Conservation (phyloP, 345 rosid genomes). For the Viola odorata region DNA sequence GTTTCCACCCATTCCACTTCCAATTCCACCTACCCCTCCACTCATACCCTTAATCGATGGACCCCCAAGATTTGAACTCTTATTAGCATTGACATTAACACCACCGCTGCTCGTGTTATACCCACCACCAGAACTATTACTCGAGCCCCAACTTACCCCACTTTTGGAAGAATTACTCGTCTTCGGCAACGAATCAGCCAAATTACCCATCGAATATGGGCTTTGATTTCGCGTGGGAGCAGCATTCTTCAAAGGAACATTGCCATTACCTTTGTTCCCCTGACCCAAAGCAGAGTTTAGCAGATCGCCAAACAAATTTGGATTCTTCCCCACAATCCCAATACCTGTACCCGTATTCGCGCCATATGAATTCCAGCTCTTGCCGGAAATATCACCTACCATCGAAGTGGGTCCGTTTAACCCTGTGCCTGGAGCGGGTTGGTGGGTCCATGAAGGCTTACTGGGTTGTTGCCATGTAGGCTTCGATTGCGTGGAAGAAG, state of each 20-base stretch:
- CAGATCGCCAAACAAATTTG: conserved; percentile 83
- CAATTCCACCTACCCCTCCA: conserved; percentile 33
- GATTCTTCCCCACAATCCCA: conserved; percentile 65
- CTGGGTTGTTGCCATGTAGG: conserved; percentile 51
- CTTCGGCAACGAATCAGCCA: conserved; percentile 77
- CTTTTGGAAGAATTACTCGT: conserved; percentile 30
- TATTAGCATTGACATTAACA: conserved; percentile 22
- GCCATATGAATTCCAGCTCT: conserved; percentile 60
- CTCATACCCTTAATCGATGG: conserved; percentile 51
- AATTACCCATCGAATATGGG: conserved; percentile 70
- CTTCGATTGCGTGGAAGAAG: conserved; percentile 47
- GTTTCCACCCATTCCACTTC: conserved; percentile 26
- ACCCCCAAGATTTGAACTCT: conserved; percentile 55
- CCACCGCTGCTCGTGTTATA: conserved; percentile 27
- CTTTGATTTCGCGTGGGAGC: conserved; percentile 36
- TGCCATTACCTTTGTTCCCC: conserved; percentile 43
- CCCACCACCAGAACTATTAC: conserved; percentile 37
- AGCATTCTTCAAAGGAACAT: conserved; percentile 68
- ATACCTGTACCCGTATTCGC: conserved; percentile 42
- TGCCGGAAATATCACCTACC: conserved; percentile 89
- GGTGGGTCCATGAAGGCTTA: background rate
- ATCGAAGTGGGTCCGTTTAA: conserved; percentile 57
- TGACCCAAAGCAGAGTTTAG: conserved; percentile 74
- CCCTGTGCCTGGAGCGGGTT: conserved; percentile 26
- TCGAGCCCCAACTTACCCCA: conserved; percentile 45